Evolutionary conservation across 139 green algal genomes (phyloP), one percentile per base, ranked within the genome.

Genomic region (Coelastrella sp.): DNA sequence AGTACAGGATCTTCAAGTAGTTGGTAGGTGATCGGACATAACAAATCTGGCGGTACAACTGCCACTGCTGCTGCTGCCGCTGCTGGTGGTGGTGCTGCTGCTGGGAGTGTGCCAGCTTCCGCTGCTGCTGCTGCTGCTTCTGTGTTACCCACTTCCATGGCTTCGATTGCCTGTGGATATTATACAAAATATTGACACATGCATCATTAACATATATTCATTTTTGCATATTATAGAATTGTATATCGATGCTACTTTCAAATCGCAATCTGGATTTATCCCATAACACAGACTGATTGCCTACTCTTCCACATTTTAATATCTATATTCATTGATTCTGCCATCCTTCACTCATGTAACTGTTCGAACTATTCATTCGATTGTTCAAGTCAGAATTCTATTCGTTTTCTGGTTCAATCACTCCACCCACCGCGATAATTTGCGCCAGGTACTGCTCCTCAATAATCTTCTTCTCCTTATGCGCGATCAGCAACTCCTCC

Each of bases 371-470:
- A 8, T 9, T 78, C 17, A 78, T 7, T 78, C 17, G 11, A 25
- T 78, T 78, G 20, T 24, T 25, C 17, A 9, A 8, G 7, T 49
- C 8, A 9, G 70, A 25, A 9, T 78, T 78, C 61, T 68, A 70
- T 70, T 12, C 4, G 15, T 76, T 76, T 49, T 49, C 35, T 5
- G 3, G 35, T 49, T 3, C 35, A 49, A 49, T 49, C 3, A 49
- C 35, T 49, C 7, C 7, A 70, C 81, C 74, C 68, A 84, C 85
- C 24, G 85, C 73, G 24, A 90, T 84, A 14, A 90, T 80, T 65
- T 90, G 85, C 7, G 56, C 59, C 14, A 90, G n/a, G 58, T 90
- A 90, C 58, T 83, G 56, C 85, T 90, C 85, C 59, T 90, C 85
- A 20, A 84, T 22, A 7, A 84, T 25, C 7, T 76, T 83, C 85